Conservation (phyloP, 1,284 basidiomycete species). For the Pterulicium gracile region DNA sequence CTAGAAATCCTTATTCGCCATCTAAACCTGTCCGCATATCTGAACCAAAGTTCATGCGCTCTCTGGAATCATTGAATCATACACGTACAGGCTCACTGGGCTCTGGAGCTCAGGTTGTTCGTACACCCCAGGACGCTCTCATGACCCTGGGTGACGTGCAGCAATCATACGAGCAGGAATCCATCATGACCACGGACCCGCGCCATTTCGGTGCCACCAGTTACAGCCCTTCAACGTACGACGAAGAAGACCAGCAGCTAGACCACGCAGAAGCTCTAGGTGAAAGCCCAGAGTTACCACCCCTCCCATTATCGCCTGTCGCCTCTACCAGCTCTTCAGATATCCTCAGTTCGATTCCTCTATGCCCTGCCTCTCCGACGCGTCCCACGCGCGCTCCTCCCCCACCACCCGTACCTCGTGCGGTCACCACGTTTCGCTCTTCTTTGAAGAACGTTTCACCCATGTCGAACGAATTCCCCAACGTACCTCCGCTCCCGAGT, state of each 20-base stretch:
- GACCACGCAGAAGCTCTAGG: not conserved
- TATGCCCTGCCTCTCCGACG: conserved; percentile 16
- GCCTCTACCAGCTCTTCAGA: conserved; percentile 15
- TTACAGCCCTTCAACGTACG: not conserved
- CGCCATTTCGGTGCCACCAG: too few relatives aligned
- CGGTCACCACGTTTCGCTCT: conserved; percentile 22
- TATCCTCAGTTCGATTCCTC: conserved; percentile 16
- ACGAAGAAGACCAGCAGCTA: not conserved
- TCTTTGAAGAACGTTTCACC: conserved; percentile 31
- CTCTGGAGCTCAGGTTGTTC: conserved; percentile 57
- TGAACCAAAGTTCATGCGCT: conserved; percentile 45
- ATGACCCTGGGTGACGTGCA: conserved; percentile 9
- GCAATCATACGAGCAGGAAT: not conserved
- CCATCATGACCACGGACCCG: too few relatives aligned
- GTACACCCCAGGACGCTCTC: conserved; percentile 67
- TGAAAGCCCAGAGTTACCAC: not conserved
- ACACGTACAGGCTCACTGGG: conserved; percentile 43
- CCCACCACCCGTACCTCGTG: conserved; percentile 16
- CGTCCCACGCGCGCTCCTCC: conserved; percentile 28
- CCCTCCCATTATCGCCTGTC: conserved; percentile 8
- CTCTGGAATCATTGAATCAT: conserved; percentile 31
- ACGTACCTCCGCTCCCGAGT: conserved; percentile 26
- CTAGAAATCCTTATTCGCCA: conserved; percentile 16
- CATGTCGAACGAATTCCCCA: conserved; percentile 26
- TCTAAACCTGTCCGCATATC: conserved; percentile 45